Base-by-base conservation (phyloP, 306 rosid species). In the Hippophae tibetana region DNA sequence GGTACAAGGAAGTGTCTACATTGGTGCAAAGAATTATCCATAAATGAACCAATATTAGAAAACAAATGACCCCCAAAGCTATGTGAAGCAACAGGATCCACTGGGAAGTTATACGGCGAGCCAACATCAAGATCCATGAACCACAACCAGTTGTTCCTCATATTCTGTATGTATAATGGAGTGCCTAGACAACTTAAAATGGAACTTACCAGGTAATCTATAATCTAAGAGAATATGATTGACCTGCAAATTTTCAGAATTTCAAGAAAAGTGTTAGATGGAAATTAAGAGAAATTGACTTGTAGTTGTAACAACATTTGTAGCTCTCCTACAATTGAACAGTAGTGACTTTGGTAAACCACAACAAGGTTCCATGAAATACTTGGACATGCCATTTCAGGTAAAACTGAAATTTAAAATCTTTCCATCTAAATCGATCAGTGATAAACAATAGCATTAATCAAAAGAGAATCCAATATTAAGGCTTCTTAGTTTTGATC, bases 91-190 rank as follows among this genome's bases (percentile, higher is more conserved):
- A 87, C 66, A 7, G 87, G 87, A 43, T 87, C 86, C 8, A 87
- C 18, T 0, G 85, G 76, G 25, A 82, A 70, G 47, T 71, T 68
- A 52, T 85, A 70, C 0, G 84, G 88, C 14, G 79, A 70, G 44
- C 74, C 55, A 8, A 80, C 81, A 74, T 93, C 99, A 6, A 84
- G 82, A 82, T 84, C 88, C 69, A 77, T 65, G 59, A 80, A 65
- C 48, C 81, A 74, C 13, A 84, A 71, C 90, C 94, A 79, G 75
- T 82, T 70, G 69, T 77, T 80, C 68, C 66, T 70, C 99, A 88
- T 83, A 18, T 57, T 67, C 65, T 56, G 25, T 25, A 56, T 42
- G 31, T 61, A 54, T 59, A 57, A 47, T 58, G 11, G 47, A 52
- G 25, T 38, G 67, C 42, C 41, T 38, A 48, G 50, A 25, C 18